phyloP scores from a whole-genome alignment of 1,284 basidiomycete species.

The Trichosporon coremiiforme region DNA sequence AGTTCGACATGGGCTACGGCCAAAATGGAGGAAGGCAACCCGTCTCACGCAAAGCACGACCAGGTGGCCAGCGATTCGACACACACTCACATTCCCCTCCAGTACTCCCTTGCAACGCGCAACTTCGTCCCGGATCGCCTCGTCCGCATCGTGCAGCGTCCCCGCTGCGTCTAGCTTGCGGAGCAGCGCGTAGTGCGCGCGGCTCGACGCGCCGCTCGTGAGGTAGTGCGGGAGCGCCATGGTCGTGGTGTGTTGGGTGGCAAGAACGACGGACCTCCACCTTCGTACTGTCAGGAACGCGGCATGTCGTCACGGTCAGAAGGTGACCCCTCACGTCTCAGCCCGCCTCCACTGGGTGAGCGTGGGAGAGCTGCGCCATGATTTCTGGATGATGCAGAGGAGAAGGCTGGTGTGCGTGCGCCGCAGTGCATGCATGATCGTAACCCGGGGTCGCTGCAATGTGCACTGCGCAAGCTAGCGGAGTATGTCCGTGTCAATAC shows the following conservation, averaged over 20 bases:
- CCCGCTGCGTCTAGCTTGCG: conserved; percentile 39
- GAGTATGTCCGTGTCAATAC: no score
- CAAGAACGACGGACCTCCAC: background rate
- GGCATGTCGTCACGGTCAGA: background rate
- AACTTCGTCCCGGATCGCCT: conserved; percentile 36
- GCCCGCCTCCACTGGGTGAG: no score
- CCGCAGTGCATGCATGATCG: no score
- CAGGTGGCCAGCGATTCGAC: background rate
- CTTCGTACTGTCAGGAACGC: background rate
- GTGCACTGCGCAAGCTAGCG: no score
- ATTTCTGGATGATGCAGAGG: no score
- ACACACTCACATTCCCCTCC: conserved; percentile 20
- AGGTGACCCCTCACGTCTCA: background rate
- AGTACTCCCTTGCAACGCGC: conserved; percentile 32
- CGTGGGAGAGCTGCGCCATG: no score
- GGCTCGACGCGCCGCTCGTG: conserved; percentile 48
- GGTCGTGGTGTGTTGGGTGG: background rate
- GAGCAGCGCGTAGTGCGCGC: conserved; percentile 50
- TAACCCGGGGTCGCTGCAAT: no score
- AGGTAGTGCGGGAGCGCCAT: conserved; percentile 48
- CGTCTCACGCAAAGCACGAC: background rate
- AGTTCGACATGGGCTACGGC: no score
- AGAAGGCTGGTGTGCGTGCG: no score
- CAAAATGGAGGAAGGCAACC: no score
- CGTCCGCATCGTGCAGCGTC: conserved; percentile 41